Base-by-base conservation (phyloP, 2,329 filamentous ascomycete genomes). In the Hypomyces perniciosus region DNA sequence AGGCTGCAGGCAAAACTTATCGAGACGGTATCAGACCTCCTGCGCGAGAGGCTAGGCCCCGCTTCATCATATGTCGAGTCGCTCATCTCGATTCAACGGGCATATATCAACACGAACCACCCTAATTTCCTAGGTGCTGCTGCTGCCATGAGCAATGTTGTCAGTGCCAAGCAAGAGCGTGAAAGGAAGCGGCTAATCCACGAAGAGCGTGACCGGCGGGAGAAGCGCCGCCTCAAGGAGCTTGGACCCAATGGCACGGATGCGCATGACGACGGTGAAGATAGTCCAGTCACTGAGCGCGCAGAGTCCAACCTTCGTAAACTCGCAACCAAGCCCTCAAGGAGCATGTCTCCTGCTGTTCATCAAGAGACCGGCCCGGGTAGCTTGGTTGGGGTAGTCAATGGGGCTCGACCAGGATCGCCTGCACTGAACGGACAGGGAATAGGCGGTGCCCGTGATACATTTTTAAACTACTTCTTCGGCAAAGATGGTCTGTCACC, bases 101-200 rank as follows among this genome's bases (percentile, higher is more conserved):
- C 93, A 20, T 99, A 99, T 71, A 97, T 99, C 73, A 99, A 99
- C 74, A 99, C 93, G 39, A 99, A 99, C 65, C 93, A 99, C 67
- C 93, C 93, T 44, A 99, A 99, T 70, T 99, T 99, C 74, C 81
- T 97, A 12, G 93, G 93, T 41, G 93, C 93, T 12, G 92, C 93
- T 26, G 92, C 91, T 34, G 93, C 93, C 56, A 99, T 99, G 93
- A 92, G 90, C 59, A 90, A 93, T 44, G 92, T 99, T 43, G 95
- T 99, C 54, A 88, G 83, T 64, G 92, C 87, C 65, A 96, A 93
- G 72, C 90, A 97, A 67, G 93, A 99, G 59, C 86, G 90, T 59
- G 92, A 99, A 70, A 86, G 90, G 68, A 91, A 90, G 68, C 81
- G 78, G 37, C 70, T 88, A 39, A 76, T 89, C 13, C 86, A 88